Percentiles rank a stretch among this genome's conserved stretches.
Conservation (phyloP, 169 alveolate genomes). For the Amoebophrya sp. region DNA sequence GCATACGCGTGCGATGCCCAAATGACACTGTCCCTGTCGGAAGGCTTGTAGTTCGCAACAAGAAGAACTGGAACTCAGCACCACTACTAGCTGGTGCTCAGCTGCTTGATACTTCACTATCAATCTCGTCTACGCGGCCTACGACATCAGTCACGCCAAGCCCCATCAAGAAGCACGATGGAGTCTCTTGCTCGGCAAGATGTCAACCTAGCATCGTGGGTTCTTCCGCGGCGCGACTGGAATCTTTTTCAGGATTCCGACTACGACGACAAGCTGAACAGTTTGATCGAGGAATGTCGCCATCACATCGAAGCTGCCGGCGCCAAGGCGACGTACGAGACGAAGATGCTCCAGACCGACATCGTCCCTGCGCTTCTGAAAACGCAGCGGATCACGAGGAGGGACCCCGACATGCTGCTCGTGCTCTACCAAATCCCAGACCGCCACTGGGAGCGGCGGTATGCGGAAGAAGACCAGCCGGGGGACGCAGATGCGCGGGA, state of each 20-base stretch:
- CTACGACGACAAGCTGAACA: background rate
- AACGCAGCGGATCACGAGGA: background rate
- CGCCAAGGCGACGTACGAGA: too few species aligned
- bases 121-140: background rate
- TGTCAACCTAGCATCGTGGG: background rate
- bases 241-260: background rate
- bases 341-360: too few species aligned
- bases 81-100: too few species aligned
- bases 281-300: too few species aligned
- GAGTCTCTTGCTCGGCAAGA: background rate
- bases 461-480: background rate
- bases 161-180: background rate
- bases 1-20: too few species aligned
- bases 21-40: too few species aligned
- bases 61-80: too few species aligned
- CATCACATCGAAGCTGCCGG: too few species aligned
- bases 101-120: too few species aligned
- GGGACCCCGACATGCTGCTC: background rate
- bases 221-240: background rate
- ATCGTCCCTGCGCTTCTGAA: too few species aligned
- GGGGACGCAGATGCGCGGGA: background rate
- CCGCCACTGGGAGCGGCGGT: background rate
- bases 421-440: background rate
- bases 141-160: background rate
- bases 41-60: too few species aligned